These are phyloP conservation scores for Amesomyces nigricolor DNA, from an alignment of 2,329 filamentous ascomycete species.

Conservation along the genomic window DNA sequence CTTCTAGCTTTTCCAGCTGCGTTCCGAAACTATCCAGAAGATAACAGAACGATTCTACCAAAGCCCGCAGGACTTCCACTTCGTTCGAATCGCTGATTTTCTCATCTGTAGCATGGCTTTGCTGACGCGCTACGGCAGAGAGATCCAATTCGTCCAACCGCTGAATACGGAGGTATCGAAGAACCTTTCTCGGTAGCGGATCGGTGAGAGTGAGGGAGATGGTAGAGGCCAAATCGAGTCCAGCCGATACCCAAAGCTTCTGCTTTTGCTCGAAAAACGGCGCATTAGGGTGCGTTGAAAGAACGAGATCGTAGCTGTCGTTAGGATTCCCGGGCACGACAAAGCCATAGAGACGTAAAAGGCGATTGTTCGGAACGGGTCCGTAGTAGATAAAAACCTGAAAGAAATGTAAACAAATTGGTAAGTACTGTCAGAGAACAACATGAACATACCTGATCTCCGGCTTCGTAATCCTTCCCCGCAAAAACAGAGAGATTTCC, in stretches of 20 bases:
- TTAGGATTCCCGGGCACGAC: conserved; percentile 33
- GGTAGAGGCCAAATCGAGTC: conserved; percentile 30
- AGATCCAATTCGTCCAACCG: conserved; percentile 30
- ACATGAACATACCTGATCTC: conserved; percentile 31
- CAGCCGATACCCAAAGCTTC: conserved; percentile 32
- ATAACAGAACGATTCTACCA: conserved; percentile 30
- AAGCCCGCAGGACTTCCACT: conserved; percentile 29
- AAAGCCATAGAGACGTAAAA: conserved; percentile 36
- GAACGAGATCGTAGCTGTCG: conserved; percentile 35
- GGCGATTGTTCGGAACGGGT: conserved; percentile 32
- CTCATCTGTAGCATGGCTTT: conserved; percentile 22
- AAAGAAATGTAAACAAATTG: conserved; percentile 15
- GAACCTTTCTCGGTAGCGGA: conserved; percentile 31
- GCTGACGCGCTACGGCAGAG: conserved; percentile 20
- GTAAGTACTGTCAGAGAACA: conserved; percentile 9
- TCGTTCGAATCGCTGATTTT: conserved; percentile 32
- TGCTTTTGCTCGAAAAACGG: conserved; percentile 33
- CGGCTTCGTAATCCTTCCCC: conserved; percentile 29
- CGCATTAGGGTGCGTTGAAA: conserved; percentile 31
- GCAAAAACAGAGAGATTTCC: conserved; percentile 30
- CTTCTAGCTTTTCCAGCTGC: conserved; percentile 30
- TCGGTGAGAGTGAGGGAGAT: conserved; percentile 32
- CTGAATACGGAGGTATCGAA: conserved; percentile 35
- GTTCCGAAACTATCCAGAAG: conserved; percentile 31
- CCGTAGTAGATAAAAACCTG: conserved; percentile 34